Conservation (phyloP, 2,329 filamentous ascomycete species). For the Diaporthe sp. region DNA sequence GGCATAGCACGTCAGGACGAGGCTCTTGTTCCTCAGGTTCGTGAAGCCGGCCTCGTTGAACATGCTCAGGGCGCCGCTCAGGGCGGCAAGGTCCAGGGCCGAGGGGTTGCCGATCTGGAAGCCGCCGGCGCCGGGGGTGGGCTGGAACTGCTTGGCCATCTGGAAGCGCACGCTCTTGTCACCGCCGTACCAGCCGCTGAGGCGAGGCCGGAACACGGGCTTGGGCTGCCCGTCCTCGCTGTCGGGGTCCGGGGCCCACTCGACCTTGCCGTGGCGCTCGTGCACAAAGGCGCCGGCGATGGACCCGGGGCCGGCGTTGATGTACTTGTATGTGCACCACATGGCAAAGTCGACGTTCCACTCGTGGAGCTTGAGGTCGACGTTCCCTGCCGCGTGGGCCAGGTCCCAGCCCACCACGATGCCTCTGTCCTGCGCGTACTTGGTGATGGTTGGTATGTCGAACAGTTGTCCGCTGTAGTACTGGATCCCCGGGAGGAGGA, state of each 20-base stretch:
- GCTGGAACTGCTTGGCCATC: constrained; percentile 86
- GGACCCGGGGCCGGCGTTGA: constrained; percentile 86
- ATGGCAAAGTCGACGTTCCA: constrained; percentile 94
- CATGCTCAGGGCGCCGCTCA: constrained; percentile 80
- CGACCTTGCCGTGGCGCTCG: constrained; percentile 75
- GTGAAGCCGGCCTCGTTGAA: constrained; percentile 81
- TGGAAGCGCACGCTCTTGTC: constrained; percentile 83
- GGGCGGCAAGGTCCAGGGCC: constrained; percentile 81
- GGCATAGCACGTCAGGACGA: constrained; percentile 82
- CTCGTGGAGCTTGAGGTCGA: constrained; percentile 83
- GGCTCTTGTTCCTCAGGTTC: constrained; percentile 77
- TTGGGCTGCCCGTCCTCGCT: constrained; percentile 52
- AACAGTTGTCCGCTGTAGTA: constrained; percentile 94
- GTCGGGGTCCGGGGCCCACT: constrained; percentile 57
- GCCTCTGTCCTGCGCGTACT: constrained; percentile 78
- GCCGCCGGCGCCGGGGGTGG: constrained; percentile 82
- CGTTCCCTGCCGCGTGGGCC: constrained; percentile 88
- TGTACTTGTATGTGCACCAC: constrained; percentile 97
- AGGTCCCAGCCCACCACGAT: constrained; percentile 89
- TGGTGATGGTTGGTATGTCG: constrained; percentile 85
- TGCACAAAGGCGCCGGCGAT: constrained; percentile 89
- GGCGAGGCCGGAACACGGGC: constrained; percentile 71
- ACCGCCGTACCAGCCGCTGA: constrained; percentile 90
- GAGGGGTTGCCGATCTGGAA: constrained; percentile 91
- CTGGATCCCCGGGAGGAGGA: constrained; percentile 89